Evolutionary conservation across 2,329 filamentous ascomycete species (phyloP).

Genomic region (Corynespora cassiicola): DNA sequence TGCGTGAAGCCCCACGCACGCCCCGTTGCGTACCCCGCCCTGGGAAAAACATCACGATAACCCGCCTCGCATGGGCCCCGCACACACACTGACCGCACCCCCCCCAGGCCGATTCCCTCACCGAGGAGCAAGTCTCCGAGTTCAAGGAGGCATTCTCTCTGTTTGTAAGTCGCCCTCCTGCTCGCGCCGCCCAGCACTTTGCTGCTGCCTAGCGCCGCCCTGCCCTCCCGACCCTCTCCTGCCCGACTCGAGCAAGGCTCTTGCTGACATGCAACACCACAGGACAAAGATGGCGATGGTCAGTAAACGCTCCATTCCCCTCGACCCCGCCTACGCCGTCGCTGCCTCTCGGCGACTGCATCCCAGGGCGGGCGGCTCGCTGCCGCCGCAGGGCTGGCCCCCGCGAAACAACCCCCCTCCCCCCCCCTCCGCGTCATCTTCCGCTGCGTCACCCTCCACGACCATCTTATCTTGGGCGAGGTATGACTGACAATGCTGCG

Average conservation of each 20-base stretch:
- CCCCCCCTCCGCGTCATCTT: slow-evolving; percentile 9
- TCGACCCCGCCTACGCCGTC: slow-evolving; percentile 1
- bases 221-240: slow-evolving; percentile 6
- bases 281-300: slow-evolving; percentile 68
- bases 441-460: slow-evolving; percentile 14
- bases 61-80: slow-evolving; percentile 15
- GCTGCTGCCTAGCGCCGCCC: slow-evolving; percentile 34
- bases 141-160: slow-evolving; percentile 99
- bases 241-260: slow-evolving; percentile 13
- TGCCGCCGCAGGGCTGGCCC: slow-evolving; percentile 7
- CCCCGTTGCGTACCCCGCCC: slow-evolving; percentile 43
- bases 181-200: slow-evolving; percentile 7
- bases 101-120: slow-evolving; percentile 90
- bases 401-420: slow-evolving; percentile 2
- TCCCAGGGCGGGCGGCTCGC: background rate
- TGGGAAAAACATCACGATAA: slow-evolving; percentile 37
- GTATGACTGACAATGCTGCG: slow-evolving; percentile 30
- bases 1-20: slow-evolving; percentile 40
- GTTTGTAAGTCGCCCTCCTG: slow-evolving; percentile 75
- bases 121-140: slow-evolving; percentile 99
- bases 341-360: no score
- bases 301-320: slow-evolving; percentile 29
- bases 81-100: slow-evolving; percentile 29
- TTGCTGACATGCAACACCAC: slow-evolving; percentile 31
- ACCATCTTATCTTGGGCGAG: no score